These are phyloP conservation scores for Ogataea dorogensis DNA, from an alignment of 805 yeast genomes.

Conservation along the genomic window DNA sequence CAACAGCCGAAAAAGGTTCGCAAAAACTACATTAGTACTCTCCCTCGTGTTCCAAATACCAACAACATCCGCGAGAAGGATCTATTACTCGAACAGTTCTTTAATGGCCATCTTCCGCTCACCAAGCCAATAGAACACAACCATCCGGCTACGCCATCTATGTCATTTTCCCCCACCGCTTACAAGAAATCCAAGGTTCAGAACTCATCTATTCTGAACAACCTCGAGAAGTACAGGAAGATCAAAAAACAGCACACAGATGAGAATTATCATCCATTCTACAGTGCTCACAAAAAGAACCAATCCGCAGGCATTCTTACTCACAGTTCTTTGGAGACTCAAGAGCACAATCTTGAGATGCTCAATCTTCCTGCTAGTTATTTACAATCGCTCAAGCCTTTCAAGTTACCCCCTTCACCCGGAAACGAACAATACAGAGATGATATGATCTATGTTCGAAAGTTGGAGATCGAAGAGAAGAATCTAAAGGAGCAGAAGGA, in stretches of 20 bases:
- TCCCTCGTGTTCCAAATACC: constrained; percentile 35
- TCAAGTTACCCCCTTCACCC: constrained; percentile 24
- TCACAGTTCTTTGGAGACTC: constrained; percentile 33
- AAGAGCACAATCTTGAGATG: constrained; percentile 34
- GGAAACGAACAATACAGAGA: constrained; percentile 35
- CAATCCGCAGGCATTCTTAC: constrained; percentile 33
- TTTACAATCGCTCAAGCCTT: constrained; percentile 22
- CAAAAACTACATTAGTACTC: constrained; percentile 26
- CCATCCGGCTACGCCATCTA: constrained; percentile 28
- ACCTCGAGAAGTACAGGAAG: constrained; percentile 28
- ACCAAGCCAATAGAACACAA: constrained; percentile 30
- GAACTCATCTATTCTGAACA: constrained; percentile 28
- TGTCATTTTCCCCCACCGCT: constrained; percentile 21
- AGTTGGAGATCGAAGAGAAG: constrained; percentile 32
- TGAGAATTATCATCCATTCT: constrained; percentile 30
- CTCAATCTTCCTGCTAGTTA: constrained; percentile 33
- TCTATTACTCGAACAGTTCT: constrained; percentile 30
- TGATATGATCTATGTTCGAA: constrained; percentile 32
- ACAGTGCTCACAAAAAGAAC: constrained; percentile 26
- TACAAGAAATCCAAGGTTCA: constrained; percentile 19
- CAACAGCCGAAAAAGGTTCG: constrained; percentile 18
- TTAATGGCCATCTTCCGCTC: constrained; percentile 31
- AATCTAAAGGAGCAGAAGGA: constrained; percentile 17
- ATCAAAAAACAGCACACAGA: constrained; percentile 19
- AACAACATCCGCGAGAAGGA: constrained; percentile 30